Percentiles rank a stretch among this genome's conserved stretches.
Evolutionary conservation across 805 yeast genomes (phyloP).

Genomic region (Saccharomycopsis amapae): DNA sequence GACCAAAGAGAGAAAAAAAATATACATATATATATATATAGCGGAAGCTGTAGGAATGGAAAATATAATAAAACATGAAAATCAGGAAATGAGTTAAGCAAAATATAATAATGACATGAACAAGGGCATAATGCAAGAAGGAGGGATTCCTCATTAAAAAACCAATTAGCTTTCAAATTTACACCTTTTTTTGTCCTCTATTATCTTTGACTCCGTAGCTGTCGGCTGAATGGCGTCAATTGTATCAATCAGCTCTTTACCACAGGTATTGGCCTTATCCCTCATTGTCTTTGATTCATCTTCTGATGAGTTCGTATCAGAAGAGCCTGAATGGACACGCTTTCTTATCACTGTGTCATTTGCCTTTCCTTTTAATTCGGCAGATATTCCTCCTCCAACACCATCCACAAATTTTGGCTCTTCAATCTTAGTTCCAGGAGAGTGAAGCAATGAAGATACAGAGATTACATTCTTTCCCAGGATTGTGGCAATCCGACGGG

Average conservation of each 20-base stretch:
- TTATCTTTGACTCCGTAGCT: neutral
- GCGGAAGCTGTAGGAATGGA: too few relatives aligned
- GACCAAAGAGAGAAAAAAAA: too few relatives aligned
- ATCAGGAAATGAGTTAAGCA: too few relatives aligned
- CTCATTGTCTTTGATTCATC: neutral
- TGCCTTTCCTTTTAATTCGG: neutral
- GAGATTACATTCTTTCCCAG: slow-evolving; percentile 7
- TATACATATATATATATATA: too few relatives aligned
- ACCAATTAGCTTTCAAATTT: too few relatives aligned
- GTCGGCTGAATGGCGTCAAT: neutral
- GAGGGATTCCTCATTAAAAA: too few relatives aligned
- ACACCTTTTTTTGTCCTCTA: neutral
- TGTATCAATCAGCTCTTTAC: too few relatives aligned
- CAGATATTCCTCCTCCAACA: too few relatives aligned
- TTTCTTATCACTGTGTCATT: too few relatives aligned
- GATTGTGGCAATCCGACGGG: neutral
- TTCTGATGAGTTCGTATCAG: neutral
- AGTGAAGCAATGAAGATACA: slow-evolving; percentile 12
- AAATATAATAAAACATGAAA: too few relatives aligned
- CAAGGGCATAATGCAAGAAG: too few relatives aligned
- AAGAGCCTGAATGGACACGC: slow-evolving; percentile 11
- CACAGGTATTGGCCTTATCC: neutral
- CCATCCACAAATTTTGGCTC: neutral
- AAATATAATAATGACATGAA: too few relatives aligned
- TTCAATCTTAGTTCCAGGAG: neutral